phyloP scores from a whole-genome alignment of 805 yeast genomes.

The Hanseniaspora pseudoguilliermondii region DNA sequence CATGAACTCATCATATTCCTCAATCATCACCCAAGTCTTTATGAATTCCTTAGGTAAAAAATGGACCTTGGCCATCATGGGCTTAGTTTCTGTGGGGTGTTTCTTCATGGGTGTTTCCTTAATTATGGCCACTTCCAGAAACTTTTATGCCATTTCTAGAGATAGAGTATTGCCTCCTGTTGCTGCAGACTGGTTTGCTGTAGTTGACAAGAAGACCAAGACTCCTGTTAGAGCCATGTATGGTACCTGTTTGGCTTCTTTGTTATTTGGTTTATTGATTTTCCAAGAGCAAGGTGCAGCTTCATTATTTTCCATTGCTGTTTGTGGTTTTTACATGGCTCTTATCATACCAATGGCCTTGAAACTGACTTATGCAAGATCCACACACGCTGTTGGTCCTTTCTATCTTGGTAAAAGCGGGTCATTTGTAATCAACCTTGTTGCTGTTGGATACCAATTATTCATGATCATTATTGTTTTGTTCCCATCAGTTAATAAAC shows the following conservation, averaged over 20 bases:
- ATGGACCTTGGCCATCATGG: constrained; percentile 56
- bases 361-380: constrained; percentile 37
- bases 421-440: constrained; percentile 34
- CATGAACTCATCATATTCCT: constrained; percentile 35
- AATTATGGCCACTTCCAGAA: constrained; percentile 48
- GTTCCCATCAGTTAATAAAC: constrained; percentile 41
- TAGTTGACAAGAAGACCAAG: constrained; percentile 39
- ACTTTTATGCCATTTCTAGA: constrained; percentile 60
- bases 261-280: constrained; percentile 44
- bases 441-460: constrained; percentile 36
- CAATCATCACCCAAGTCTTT: constrained; percentile 52
- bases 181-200: constrained; percentile 41
- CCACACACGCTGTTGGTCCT: constrained; percentile 46
- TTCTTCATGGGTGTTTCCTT: constrained; percentile 55
- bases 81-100: constrained; percentile 45
- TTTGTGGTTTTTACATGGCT: constrained; percentile 50
- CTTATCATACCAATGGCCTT: constrained; percentile 51
- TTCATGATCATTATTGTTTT: constrained; percentile 43
- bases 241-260: constrained; percentile 39
- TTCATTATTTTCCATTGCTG: constrained; percentile 54
- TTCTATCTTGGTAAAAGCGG: constrained; percentile 42
- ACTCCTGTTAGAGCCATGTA: constrained; percentile 53
- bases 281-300: constrained; percentile 46
- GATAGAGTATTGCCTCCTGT: constrained; percentile 58
- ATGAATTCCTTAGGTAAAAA: constrained; percentile 47